A percentile compares a stretch with the other conserved stretches of the same genome.
These are phyloP conservation scores for Scutellaria galericulata DNA, from an alignment of 257 asterid genomes.

Conservation along the genomic window DNA sequence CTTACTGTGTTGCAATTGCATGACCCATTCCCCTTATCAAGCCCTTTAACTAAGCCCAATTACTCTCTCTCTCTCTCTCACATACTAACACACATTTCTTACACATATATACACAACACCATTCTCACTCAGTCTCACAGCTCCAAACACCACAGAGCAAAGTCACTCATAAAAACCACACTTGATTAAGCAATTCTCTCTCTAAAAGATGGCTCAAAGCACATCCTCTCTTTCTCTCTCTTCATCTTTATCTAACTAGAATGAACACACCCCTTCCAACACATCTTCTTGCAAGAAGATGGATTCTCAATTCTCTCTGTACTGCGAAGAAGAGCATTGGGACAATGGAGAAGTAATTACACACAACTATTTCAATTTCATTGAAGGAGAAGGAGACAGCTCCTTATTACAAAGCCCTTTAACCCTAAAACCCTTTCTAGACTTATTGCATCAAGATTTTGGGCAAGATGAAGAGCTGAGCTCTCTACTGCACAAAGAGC, in stretches of 20 bases:
- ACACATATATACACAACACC: slow-evolving; percentile 34
- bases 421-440: slow-evolving; percentile 18
- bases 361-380: slow-evolving; percentile 21
- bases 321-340: slow-evolving; percentile 57
- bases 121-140: neutral
- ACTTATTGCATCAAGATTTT: slow-evolving; percentile 38
- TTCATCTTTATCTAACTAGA: slow-evolving; percentile 41
- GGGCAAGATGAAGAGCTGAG: slow-evolving; percentile 59
- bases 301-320: slow-evolving; percentile 50
- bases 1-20: slow-evolving; percentile 37
- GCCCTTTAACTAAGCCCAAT: slow-evolving; percentile 30
- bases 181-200: slow-evolving; percentile 30
- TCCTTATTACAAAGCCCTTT: slow-evolving; percentile 5
- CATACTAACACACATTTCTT: slow-evolving; percentile 23
- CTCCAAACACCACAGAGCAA: slow-evolving; percentile 30
- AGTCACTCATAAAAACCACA: slow-evolving; percentile 38
- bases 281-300: slow-evolving; percentile 54
- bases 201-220: slow-evolving; percentile 44
- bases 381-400: slow-evolving; percentile 37
- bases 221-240: slow-evolving; percentile 39
- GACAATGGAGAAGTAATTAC: slow-evolving; percentile 30
- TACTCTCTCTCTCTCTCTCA: slow-evolving; percentile 10
- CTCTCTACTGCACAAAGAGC: slow-evolving; percentile 61
- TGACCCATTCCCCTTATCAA: slow-evolving; percentile 31
- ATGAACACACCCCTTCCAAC: slow-evolving; percentile 30